Evolutionary conservation across 2,329 filamentous ascomycete genomes (phyloP), one percentile per base, ranked within the genome.

Genomic region (Aquanectria penicillioides): DNA sequence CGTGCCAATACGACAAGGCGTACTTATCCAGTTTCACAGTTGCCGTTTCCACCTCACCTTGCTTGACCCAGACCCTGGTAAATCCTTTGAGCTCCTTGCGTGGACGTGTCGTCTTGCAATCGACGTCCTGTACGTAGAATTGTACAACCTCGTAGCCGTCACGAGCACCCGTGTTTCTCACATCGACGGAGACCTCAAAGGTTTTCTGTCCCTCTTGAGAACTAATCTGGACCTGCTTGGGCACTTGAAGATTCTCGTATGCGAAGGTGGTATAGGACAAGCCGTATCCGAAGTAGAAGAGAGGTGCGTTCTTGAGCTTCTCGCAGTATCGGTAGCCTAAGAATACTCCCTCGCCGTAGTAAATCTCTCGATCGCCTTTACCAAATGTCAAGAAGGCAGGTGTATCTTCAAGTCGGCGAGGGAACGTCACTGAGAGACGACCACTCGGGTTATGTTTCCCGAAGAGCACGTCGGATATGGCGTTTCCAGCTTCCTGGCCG

Each of bases 321-420:
- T 92, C 89, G 71, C 90, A 91, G 74, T 89, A 87, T 17, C 86
- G 78, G 74, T 92, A 92, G 2, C 89, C 89, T 52, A 92, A 83
- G 73, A 86, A 90, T 15, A 91, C 75, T 17, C 87, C 89, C 72
- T 92, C 89, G 50, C 87, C 88, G 67, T 91, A 91, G 3, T 87
- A 73, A 0, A 88, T 86, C 63, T 85, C 81, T 38, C 83, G 74
- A 68, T 89, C 87, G 74, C 91, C 88, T 49, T 87, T 86, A 0
- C 86, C 86, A 84, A 88, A 92, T 73, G 89, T 91, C 72, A 87
- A 82, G 73, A 85, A 90, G 0, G 88, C 85, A 0, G 89, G 89
- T 26, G 88, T 87, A 67, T 90, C 87, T 68, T 88, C 78, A 10
- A 87, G 74, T 6, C 78, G 74, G 41, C 75, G 81, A 4, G 89